Base-by-base conservation (phyloP, 495 filamentous ascomycete genomes). In the Penicillium alfredii region DNA sequence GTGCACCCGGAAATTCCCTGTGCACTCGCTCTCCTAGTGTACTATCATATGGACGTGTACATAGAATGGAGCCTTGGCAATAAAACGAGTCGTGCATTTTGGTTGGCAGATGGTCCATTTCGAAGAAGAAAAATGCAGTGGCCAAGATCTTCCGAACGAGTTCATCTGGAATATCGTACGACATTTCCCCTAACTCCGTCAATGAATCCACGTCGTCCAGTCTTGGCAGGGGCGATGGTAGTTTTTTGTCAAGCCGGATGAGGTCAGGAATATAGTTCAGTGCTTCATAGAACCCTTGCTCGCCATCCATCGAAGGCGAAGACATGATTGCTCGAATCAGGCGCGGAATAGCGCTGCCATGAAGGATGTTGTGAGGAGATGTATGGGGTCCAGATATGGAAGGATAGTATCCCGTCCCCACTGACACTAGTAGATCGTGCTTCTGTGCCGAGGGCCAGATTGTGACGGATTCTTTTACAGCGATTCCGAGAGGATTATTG, bases 401-500 rank as follows among this genome's bases (percentile, higher is more conserved):
- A 26, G 13, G 24, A 18, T 38, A n/a, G 4, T 22, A 36, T 10
- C 61, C 63, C 0, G 61, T 68, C 1, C 60, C 63, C 6, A 68
- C 39, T 8, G 49, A 60, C 2, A 68, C 31, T 19, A 62, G 33
- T 9, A 64, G 41, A 32, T 60, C 52, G 17, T 50, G 40, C 44
- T 33, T 42, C 11, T 30, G 13, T 13, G 36, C 30, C n/a, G 26
- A 44, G 9, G 58, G 61, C 45, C 50, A 66, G 26, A 64, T 48
- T 1, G 44, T 38, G n/a, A 17, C 20, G 4, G 42, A 40, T 45
- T 68, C 58, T 16, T 25, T 45, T n/a, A 63, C 30, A 10, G 53
- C 62, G 14, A 47, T 39, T 8, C 42, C 30, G 0, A 53, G 30
- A 1, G 60, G 60, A 31, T 61, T 51, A 30, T 68, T 68, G 13